These are phyloP conservation scores for Zelonia costaricensis DNA, from an alignment of 208 protist genomes.

Conservation along the genomic window DNA sequence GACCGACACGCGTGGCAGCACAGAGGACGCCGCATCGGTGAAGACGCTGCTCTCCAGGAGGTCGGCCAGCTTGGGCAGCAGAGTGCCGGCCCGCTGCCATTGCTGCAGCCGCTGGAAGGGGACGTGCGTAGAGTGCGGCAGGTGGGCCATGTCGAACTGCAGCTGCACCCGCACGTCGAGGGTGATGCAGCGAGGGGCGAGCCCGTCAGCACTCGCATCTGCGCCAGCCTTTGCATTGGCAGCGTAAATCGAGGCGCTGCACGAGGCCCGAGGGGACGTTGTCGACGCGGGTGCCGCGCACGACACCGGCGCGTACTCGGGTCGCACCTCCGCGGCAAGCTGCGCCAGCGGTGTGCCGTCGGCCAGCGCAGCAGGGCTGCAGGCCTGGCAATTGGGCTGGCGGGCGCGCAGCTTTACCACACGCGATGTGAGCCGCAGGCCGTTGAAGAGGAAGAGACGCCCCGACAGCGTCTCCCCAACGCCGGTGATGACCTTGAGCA, in stretches of 20 bases:
- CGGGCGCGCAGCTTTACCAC: conserved; percentile 71
- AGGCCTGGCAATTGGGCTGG: conserved; percentile 65
- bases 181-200: background rate
- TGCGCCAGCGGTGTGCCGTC: conserved; percentile 13
- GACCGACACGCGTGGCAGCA: no score
- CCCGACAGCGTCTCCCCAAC: conserved; percentile 68
- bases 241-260: conserved; percentile 12
- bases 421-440: conserved; percentile 54
- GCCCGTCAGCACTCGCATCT: background rate
- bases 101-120: conserved; percentile 54
- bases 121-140: conserved; percentile 50
- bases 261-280: background rate
- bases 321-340: conserved; percentile 21
- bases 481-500: conserved; percentile 82
- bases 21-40: conserved; percentile 1
- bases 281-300: background rate
- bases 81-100: conserved; percentile 29
- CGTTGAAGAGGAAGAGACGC: conserved; percentile 90
- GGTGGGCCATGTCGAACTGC: conserved; percentile 87
- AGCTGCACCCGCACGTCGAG: conserved; percentile 72
- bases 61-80: conserved; percentile 7
- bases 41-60: conserved; percentile 6
- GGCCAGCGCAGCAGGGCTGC: conserved; percentile 30
- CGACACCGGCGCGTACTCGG: conserved; percentile 53
- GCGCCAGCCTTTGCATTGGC: background rate